phyloP scores from a whole-genome alignment of 768 basidiomycete genomes.

The Mrakia blollopis region DNA sequence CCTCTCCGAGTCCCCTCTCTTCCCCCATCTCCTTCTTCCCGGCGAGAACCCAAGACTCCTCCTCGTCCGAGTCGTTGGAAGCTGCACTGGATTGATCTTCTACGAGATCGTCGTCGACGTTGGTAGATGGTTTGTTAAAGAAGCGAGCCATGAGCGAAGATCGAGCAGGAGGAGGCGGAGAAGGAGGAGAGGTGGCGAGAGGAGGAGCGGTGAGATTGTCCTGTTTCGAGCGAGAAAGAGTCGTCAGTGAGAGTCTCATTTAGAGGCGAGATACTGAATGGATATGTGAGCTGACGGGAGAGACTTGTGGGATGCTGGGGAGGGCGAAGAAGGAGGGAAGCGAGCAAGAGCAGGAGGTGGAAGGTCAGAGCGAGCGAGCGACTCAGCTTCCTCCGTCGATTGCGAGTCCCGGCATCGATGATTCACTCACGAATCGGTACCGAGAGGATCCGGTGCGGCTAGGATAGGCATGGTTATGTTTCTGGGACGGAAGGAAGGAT shows the following conservation, averaged over 20 bases:
- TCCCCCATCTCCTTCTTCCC: background rate
- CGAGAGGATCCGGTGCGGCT: no score
- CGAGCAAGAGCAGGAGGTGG: background rate
- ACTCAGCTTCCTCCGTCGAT: no score
- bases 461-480: no score
- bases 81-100: background rate
- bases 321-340: background rate
- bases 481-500: no score
- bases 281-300: background rate
- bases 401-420: no score
- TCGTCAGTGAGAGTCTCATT: background rate
- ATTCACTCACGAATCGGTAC: no score
- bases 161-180: background rate
- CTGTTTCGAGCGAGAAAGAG: background rate
- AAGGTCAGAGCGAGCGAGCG: no score
- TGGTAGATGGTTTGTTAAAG: background rate
- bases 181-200: background rate
- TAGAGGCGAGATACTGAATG: background rate
- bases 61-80: background rate
- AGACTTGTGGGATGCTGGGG: background rate
- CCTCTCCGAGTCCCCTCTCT: no score
- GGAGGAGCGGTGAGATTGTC: background rate
- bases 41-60: background rate
- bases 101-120: background rate
- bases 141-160: background rate